Conservation (phyloP, 208 protist species). For the Acanthamoeba quina region DNA sequence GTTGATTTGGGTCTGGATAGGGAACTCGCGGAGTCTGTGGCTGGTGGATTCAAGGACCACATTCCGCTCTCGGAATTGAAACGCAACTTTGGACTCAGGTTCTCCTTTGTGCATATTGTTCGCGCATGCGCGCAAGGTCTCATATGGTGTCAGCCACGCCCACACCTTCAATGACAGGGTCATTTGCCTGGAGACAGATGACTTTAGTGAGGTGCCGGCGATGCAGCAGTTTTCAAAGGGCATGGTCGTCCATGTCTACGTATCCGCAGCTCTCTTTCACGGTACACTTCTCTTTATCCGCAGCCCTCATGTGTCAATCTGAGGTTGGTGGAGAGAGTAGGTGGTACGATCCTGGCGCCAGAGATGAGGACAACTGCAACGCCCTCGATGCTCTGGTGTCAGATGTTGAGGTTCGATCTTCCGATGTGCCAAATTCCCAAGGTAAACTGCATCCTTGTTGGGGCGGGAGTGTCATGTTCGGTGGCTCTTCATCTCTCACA, state of each 20-base stretch:
- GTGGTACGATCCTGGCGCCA: not conserved
- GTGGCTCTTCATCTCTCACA: no score
- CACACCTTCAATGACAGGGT: not conserved
- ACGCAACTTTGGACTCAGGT: conserved; percentile 22
- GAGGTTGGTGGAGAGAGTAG: not conserved
- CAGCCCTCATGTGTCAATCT: no score
- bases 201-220: conserved; percentile 14
- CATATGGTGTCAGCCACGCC: no score
- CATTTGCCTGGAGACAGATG: not conserved
- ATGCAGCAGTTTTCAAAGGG: conserved; percentile 12
- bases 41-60: not conserved
- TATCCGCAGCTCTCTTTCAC: not conserved
- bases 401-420: not conserved
- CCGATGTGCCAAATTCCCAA: conserved; percentile 30
- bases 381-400: conserved; percentile 20
- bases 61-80: conserved; percentile 5
- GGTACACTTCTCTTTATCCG: not conserved
- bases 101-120: not conserved
- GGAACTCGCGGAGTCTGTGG: not conserved
- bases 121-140: no score
- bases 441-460: no score
- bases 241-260: not conserved
- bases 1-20: not conserved
- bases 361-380: not conserved
- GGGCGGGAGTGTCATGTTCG: no score